Percentiles rank a stretch among this genome's conserved stretches.
These are phyloP conservation scores for Cryptococcus neoformans DNA, from an alignment of 1,284 basidiomycete species.

Conservation along the genomic window DNA sequence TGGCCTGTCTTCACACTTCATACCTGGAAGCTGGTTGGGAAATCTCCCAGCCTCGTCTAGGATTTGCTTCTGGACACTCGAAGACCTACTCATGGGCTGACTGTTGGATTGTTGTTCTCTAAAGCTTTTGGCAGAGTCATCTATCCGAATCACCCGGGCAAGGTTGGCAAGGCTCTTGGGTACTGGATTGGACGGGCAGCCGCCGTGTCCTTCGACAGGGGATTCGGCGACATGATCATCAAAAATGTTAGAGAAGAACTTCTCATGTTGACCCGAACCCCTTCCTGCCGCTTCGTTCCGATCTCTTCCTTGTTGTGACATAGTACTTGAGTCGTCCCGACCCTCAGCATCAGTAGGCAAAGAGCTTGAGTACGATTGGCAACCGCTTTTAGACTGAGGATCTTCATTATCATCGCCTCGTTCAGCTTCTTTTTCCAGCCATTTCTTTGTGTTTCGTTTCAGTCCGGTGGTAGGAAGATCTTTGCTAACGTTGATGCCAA, in stretches of 20 bases:
- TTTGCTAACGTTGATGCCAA: slow-evolving; percentile 14
- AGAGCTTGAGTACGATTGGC: slow-evolving; percentile 19
- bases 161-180: neutral
- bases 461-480: slow-evolving; percentile 27
- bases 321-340: slow-evolving; percentile 9
- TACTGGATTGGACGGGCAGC: neutral
- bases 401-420: slow-evolving; percentile 4
- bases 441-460: slow-evolving; percentile 28
- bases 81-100: neutral
- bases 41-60: slow-evolving; percentile 34
- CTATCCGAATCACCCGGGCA: neutral
- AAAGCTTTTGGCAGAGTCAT: neutral
- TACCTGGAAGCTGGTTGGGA: slow-evolving; percentile 25
- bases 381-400: neutral
- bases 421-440: slow-evolving; percentile 19
- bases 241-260: slow-evolving; percentile 4
- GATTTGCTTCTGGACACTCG: slow-evolving; percentile 6
- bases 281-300: slow-evolving; percentile 34
- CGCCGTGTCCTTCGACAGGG: slow-evolving; percentile 7
- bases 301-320: slow-evolving; percentile 10
- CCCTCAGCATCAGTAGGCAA: slow-evolving; percentile 26
- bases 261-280: slow-evolving; percentile 34
- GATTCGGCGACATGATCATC: slow-evolving; percentile 16
- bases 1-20: slow-evolving; percentile 40
- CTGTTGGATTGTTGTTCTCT: neutral